A percentile compares a stretch with the other conserved stretches of the same genome.
Evolutionary conservation across 768 basidiomycete species (phyloP).

Genomic region (Boletales sp.): DNA sequence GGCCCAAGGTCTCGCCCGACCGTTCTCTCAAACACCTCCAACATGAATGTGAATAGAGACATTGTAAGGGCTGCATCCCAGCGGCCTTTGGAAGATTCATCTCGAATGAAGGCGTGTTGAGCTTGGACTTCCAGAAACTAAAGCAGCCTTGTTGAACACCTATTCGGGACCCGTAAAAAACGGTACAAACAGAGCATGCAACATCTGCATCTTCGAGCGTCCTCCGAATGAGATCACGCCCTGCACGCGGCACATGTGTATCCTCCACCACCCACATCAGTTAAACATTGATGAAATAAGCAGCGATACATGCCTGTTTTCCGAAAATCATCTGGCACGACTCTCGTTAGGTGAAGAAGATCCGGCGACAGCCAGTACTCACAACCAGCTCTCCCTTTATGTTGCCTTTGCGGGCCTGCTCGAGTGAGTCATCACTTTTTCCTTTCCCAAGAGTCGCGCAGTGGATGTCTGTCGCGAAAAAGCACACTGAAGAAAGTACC

Average conservation of each 20-base stretch:
- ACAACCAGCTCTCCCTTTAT: constrained; percentile 86
- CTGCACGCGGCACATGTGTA: constrained; percentile 87
- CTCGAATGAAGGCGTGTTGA: constrained; percentile 94
- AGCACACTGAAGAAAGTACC: constrained; percentile 82
- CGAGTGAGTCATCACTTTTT: constrained; percentile 78
- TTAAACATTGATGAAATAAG: not conserved
- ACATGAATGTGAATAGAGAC: constrained; percentile 78
- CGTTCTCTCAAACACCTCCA: constrained; percentile 91
- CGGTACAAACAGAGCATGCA: constrained; percentile 57
- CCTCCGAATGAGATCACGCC: constrained; percentile 80
- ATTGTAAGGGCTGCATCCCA: constrained; percentile 93
- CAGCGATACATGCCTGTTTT: constrained; percentile 59
- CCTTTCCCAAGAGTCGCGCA: constrained; percentile 82
- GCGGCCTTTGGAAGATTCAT: constrained; percentile 87
- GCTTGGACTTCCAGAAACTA: constrained; percentile 96
- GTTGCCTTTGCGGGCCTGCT: constrained; percentile 69
- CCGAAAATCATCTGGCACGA: constrained; percentile 83
- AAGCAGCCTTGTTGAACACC: constrained; percentile 3
- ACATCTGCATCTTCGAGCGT: constrained; percentile 80
- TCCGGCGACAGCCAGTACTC: constrained; percentile 24
- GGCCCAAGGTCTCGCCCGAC: constrained; percentile 84
- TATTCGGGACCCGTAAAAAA: not conserved
- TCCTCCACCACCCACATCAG: constrained; percentile 46
- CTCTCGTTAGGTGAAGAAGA: not conserved
- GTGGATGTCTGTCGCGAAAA: constrained; percentile 95